Evolutionary conservation across 1,284 basidiomycete species (phyloP).

Genomic region (Ustilago shanxiensis): DNA sequence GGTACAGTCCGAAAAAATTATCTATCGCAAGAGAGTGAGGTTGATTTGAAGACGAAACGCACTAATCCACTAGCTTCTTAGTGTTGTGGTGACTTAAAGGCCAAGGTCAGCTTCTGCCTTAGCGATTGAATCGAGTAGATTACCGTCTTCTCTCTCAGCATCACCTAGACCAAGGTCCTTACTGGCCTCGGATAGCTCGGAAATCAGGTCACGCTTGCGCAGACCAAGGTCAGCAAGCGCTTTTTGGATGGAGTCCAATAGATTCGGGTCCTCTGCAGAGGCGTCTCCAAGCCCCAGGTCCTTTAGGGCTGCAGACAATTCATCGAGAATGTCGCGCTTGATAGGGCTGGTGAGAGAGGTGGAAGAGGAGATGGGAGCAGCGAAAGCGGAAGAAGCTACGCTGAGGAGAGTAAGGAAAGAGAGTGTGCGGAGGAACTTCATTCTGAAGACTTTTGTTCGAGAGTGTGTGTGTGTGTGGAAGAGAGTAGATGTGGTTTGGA

Average conservation of each 20-base stretch:
- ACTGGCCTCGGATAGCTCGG: neutral
- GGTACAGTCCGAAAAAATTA: neutral
- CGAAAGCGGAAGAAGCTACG: constrained; percentile 10
- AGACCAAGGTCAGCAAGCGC: constrained; percentile 10
- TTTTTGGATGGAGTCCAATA: constrained; percentile 14
- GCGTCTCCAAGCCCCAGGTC: neutral
- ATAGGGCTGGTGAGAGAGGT: neutral
- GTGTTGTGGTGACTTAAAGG: too few relatives aligned
- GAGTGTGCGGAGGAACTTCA: constrained; percentile 17
- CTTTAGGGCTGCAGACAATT: neutral
- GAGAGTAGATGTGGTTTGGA: neutral
- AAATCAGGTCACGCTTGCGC: constrained; percentile 13
- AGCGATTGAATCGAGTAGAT: neutral
- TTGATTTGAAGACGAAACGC: too few relatives aligned
- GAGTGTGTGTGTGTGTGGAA: neutral
- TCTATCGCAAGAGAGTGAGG: neutral
- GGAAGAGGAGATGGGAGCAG: constrained; percentile 14
- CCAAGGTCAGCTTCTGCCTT: neutral
- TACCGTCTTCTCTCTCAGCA: neutral
- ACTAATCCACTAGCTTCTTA: too few relatives aligned
- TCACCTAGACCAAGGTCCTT: constrained; percentile 1
- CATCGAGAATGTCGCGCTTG: neutral
- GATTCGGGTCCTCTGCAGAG: neutral
- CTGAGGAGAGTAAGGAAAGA: constrained; percentile 5
- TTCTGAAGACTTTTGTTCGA: neutral